A percentile compares a stretch with the other conserved stretches of the same genome.
These are phyloP conservation scores for Arachnopeziza araneosa DNA, from an alignment of 2,329 filamentous ascomycete genomes.

Conservation along the genomic window DNA sequence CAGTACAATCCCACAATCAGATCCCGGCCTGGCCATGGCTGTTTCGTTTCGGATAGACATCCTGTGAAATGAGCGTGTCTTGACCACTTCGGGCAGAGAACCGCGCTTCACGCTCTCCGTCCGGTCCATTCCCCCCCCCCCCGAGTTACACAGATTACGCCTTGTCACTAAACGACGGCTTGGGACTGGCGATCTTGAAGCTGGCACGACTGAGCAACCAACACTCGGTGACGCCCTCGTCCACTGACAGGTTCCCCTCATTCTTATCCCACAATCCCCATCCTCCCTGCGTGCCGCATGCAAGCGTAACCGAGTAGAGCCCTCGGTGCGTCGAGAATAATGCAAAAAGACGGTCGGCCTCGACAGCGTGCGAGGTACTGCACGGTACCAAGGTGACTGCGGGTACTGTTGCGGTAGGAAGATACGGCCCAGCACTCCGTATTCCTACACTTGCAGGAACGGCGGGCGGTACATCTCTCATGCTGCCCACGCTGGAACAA, in stretches of 20 bases:
- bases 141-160: not conserved
- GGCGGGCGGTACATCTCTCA: not conserved
- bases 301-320: not conserved
- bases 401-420: not conserved
- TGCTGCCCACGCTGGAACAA: not conserved
- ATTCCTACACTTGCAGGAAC: not conserved
- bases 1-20: not conserved
- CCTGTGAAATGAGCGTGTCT: not conserved
- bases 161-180: not conserved
- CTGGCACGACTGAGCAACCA: not conserved
- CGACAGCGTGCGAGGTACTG: not conserved
- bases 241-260: conserved; percentile 11
- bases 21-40: not conserved
- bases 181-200: conserved; percentile 14
- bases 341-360: not conserved
- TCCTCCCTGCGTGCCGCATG: not conserved
- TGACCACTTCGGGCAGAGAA: not conserved
- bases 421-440: not conserved
- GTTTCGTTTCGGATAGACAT: not conserved
- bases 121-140: too few species aligned
- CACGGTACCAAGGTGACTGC: not conserved
- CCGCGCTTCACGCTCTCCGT: not conserved
- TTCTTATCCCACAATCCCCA: not conserved
- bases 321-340: not conserved
- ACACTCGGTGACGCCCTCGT: conserved; percentile 1